These are phyloP conservation scores for Catenaria anguillulae DNA, from an alignment of 371 early-diverging fungal species.

Conservation along the genomic window DNA sequence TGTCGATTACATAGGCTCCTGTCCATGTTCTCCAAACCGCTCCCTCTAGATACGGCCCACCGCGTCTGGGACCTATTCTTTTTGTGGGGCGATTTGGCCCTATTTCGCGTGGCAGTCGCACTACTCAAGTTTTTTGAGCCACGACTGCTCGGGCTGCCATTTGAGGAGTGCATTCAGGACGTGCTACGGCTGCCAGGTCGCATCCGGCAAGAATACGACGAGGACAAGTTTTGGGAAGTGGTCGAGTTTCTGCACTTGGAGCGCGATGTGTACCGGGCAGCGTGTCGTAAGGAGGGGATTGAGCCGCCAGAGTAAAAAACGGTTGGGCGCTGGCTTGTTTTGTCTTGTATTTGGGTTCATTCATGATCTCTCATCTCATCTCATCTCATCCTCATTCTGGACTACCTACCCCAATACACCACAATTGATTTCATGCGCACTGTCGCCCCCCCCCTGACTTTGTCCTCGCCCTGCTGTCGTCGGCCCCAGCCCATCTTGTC, in stretches of 20 bases:
- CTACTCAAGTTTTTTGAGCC: conserved; percentile 33
- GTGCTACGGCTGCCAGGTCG: not conserved
- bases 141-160: conserved; percentile 11
- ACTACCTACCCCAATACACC: too few species aligned
- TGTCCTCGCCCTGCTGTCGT: too few species aligned
- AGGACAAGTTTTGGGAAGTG: not conserved
- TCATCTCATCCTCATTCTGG: too few species aligned
- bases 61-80: conserved; percentile 33
- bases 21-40: conserved; percentile 30
- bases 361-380: too few species aligned
- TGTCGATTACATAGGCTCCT: too few species aligned
- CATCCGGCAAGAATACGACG: not conserved
- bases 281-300: not conserved
- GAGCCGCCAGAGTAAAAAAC: not conserved
- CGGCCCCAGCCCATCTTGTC: too few species aligned
- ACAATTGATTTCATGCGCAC: too few species aligned
- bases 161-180: conserved; percentile 4
- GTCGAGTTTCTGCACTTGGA: not conserved
- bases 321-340: too few species aligned
- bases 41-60: conserved; percentile 28
- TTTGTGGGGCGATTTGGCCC: conserved; percentile 28
- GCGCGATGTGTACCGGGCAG: conserved; percentile 1
- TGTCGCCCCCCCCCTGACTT: too few species aligned
- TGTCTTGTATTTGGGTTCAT: too few species aligned
- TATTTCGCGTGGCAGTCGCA: conserved; percentile 29